Base-by-base conservation (phyloP, 768 basidiomycete genomes). In the Vishniacozyma victoriae region DNA sequence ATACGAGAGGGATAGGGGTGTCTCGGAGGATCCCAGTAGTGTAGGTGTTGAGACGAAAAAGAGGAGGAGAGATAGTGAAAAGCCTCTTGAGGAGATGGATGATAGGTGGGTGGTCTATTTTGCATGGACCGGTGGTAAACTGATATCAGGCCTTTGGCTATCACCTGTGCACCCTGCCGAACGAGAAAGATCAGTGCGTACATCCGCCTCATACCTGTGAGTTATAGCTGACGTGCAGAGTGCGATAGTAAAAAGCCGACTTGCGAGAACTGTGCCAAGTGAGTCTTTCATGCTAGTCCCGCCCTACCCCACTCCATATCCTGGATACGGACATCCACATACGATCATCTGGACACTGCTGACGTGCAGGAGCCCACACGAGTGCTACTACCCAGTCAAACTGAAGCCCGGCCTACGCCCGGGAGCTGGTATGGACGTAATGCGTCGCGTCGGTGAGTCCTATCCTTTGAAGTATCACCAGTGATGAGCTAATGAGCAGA, bases 391-490 rank as follows among this genome's bases (percentile, higher is more conserved):
- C 24, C 57, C 63, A 4, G 46, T 57, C 19, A 65, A 65, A 46
- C 55, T 59, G 33, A 70, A 70, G 40, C 69, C 69, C 14, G 69
- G 69, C 11, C 43, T 70, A 13, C 56, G 64, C 24, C 59, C 69
- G 4, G 69, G 69, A 2, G 67, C 64, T 2, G 68, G 69, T 14
- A 52, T 59, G 41, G 64, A 65, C 11, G 64, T 65, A 60, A 50
- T 59, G 35, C 57, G 54, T 41, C 48, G 69, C 26, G 41, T 70
- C 39, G 69, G 62, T 62, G 42, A 57, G 54, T 58, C 19, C 23
- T 29, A 12, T 5, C 20, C 16, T 2, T 4, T 20, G n/a, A n/a
- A n/a, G n/a, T n/a, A n/a, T n/a, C n/a, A n/a, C 23, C 16, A 15
- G 15, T 24, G 27, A 15, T n/a, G 16, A n/a, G 22, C 31, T 33